phyloP scores from a whole-genome alignment of 371 early-diverging fungal species.

The Mucor indicus region DNA sequence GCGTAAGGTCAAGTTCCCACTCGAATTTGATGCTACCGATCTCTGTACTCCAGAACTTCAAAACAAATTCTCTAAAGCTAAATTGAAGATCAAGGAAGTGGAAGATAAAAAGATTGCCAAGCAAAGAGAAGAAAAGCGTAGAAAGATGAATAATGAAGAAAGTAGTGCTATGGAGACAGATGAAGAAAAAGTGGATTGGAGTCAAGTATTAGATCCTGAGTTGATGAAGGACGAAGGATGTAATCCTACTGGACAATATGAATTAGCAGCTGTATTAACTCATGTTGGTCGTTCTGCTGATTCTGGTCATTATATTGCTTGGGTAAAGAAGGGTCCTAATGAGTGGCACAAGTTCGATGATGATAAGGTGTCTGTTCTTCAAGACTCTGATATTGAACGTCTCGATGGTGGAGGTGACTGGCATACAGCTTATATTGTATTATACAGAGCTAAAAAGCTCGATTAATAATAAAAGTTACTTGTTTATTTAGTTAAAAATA shows the following conservation, averaged over 20 bases:
- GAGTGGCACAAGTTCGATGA: slow-evolving; percentile 96
- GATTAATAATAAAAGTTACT: slow-evolving; percentile 16
- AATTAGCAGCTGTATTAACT: slow-evolving; percentile 80
- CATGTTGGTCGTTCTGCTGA: slow-evolving; percentile 86
- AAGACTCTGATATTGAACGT: slow-evolving; percentile 83
- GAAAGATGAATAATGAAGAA: slow-evolving; percentile 42
- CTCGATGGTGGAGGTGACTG: slow-evolving; percentile 93
- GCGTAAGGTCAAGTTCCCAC: slow-evolving; percentile 89
- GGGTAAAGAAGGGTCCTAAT: slow-evolving; percentile 77
- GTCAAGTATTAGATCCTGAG: slow-evolving; percentile 63
- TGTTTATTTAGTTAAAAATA: slow-evolving; percentile 61
- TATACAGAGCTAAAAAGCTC: slow-evolving; percentile 69
- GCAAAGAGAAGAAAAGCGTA: slow-evolving; percentile 61
- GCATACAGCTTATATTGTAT: slow-evolving; percentile 81
- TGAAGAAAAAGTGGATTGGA: slow-evolving; percentile 44
- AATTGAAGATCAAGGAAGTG: slow-evolving; percentile 65
- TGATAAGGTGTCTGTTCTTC: slow-evolving; percentile 86
- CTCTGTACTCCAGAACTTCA: slow-evolving; percentile 86
- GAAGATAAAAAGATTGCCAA: slow-evolving; percentile 77
- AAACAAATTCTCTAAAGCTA: slow-evolving; percentile 73
- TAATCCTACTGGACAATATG: slow-evolving; percentile 79
- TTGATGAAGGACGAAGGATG: slow-evolving; percentile 77
- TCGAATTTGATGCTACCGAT: slow-evolving; percentile 84
- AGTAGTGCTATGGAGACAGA: slow-evolving; percentile 19
- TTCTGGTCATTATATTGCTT: slow-evolving; percentile 90